Evolutionary conservation across 1,284 basidiomycete species (phyloP).

Genomic region (Xerocomus cyaneibrunnescens): DNA sequence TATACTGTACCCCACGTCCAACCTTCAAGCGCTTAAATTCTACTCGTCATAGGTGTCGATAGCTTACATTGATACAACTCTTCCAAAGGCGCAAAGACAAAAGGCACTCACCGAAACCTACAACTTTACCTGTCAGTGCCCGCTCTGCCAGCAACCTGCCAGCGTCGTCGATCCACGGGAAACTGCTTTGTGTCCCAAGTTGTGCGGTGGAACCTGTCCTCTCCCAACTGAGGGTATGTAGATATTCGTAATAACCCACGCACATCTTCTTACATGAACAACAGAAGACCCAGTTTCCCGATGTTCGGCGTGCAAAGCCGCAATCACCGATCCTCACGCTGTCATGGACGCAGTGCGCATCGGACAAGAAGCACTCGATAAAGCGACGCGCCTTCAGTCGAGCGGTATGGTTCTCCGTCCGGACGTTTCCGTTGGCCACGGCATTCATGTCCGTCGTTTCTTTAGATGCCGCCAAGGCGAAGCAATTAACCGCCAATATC

Average conservation of each 20-base stretch:
- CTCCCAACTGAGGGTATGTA: conserved; percentile 55
- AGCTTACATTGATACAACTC: conserved; percentile 83
- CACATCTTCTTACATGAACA: not conserved
- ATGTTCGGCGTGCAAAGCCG: conserved; percentile 61
- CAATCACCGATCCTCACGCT: conserved; percentile 49
- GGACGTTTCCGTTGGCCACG: not conserved
- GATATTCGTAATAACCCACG: conserved; percentile 12
- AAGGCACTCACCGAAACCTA: conserved; percentile 70
- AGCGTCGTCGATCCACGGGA: conserved; percentile 63
- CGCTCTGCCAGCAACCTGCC: conserved; percentile 45
- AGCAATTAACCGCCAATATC: conserved; percentile 62
- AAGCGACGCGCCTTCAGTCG: conserved; percentile 61
- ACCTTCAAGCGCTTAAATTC: not conserved
- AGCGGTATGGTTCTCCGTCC: conserved; percentile 42
- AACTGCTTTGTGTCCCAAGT: conserved; percentile 63
- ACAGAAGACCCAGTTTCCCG: conserved; percentile 46
- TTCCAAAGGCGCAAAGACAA: conserved; percentile 60
- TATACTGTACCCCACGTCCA: conserved; percentile 31
- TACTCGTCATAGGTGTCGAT: conserved; percentile 51
- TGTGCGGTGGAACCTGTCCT: conserved; percentile 60
- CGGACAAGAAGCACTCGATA: conserved; percentile 68
- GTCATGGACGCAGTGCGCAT: conserved; percentile 61
- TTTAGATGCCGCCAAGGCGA: conserved; percentile 56
- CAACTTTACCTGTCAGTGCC: conserved; percentile 76
- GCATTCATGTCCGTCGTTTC: not conserved